phyloP scores from a whole-genome alignment of 371 early-diverging fungal genomes.

The Mucor racemosus region DNA sequence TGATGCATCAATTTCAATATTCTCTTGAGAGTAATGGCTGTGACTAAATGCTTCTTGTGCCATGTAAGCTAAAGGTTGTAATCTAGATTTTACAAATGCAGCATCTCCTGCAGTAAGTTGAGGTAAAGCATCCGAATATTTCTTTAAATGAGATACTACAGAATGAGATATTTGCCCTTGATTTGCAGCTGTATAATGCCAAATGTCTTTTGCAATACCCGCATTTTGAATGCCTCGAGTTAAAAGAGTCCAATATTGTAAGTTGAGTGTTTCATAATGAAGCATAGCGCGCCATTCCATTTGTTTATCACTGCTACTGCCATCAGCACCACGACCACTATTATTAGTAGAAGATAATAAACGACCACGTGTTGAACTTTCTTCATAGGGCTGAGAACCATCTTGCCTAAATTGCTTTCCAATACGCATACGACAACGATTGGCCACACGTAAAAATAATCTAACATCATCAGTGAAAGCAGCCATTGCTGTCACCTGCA shows the following conservation, averaged over 20 bases:
- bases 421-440: constrained; percentile 68
- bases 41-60: constrained; percentile 38
- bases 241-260: constrained; percentile 59
- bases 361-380: constrained; percentile 23
- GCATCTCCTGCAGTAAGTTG: constrained; percentile 21
- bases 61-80: constrained; percentile 39
- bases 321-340: neutral
- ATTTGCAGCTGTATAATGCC: constrained; percentile 40
- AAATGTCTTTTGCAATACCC: constrained; percentile 42
- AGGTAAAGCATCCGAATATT: constrained; percentile 17
- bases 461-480: constrained; percentile 70
- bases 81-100: constrained; percentile 24
- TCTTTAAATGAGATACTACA: constrained; percentile 32
- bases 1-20: constrained; percentile 5
- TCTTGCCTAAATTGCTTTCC: constrained; percentile 50
- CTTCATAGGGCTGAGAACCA: constrained; percentile 52
- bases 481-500: constrained; percentile 66
- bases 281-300: constrained; percentile 29
- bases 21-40: constrained; percentile 15
- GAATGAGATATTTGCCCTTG: constrained; percentile 33
- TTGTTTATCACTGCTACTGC: neutral
- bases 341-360: constrained; percentile 11
- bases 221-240: constrained; percentile 54
- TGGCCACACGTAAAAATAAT: constrained; percentile 63
- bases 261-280: constrained; percentile 50